These are phyloP conservation scores for Angomonas ambiguus DNA, from an alignment of 208 protist species.

Conservation along the genomic window DNA sequence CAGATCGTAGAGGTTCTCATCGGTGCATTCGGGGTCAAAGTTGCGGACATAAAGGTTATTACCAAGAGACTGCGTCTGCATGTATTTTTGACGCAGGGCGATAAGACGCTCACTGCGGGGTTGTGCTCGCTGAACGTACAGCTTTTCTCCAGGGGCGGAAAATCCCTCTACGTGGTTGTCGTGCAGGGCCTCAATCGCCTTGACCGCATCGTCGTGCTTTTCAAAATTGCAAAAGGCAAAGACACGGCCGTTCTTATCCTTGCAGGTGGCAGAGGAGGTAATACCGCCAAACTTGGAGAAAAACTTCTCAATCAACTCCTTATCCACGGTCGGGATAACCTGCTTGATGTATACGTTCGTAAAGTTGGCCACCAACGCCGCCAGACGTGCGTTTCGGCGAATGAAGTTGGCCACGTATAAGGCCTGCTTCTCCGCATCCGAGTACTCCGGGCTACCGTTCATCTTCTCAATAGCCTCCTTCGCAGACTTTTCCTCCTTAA, in stretches of 20 bases:
- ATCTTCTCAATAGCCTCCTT: slow-evolving; percentile 95
- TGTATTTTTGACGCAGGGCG: slow-evolving; percentile 85
- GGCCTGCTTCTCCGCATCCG: slow-evolving; percentile 86
- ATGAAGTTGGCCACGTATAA: slow-evolving; percentile 96
- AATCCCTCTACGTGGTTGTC: slow-evolving; percentile 84
- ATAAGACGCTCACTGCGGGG: slow-evolving; percentile 87
- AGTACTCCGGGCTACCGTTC: slow-evolving; percentile 94
- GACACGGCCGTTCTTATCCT: slow-evolving; percentile 87
- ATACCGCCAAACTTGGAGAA: slow-evolving; percentile 95
- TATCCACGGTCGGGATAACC: slow-evolving; percentile 86
- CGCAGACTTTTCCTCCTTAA: slow-evolving; percentile 95
- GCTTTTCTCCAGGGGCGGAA: slow-evolving; percentile 66
- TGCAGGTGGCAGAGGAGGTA: slow-evolving; percentile 86
- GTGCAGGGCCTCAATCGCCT: slow-evolving; percentile 89
- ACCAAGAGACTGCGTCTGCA: slow-evolving; percentile 86
- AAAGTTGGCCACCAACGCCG: slow-evolving; percentile 91
- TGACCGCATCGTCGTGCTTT: slow-evolving; percentile 92
- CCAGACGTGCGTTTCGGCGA: slow-evolving; percentile 91
- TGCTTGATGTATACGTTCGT: slow-evolving; percentile 99
- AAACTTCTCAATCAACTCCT: slow-evolving; percentile 91
- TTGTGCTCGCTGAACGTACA: slow-evolving; percentile 89
- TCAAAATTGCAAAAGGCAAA: slow-evolving; percentile 99
- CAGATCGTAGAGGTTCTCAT: slow-evolving; percentile 95
- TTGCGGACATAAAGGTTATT: slow-evolving; percentile 99
- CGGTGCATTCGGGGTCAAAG: slow-evolving; percentile 95